phyloP scores from a whole-genome alignment of 1,139 yeast species.

The Yamadazyma buinensis region DNA sequence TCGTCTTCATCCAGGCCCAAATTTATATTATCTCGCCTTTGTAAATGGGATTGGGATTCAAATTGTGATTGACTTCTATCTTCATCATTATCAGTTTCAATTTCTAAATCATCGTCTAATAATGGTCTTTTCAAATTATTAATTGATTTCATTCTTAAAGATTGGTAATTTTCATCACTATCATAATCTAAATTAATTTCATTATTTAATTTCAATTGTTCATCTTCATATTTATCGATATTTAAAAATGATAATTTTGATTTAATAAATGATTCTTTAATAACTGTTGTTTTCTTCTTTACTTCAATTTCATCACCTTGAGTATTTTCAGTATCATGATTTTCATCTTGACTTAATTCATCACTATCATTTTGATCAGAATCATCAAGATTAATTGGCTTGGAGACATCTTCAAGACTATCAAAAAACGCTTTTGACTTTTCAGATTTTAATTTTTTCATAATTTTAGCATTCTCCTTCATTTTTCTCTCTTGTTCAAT shows the following conservation, averaged over 20 bases:
- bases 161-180: constrained; percentile 31
- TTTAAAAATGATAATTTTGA: constrained; percentile 60
- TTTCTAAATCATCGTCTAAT: constrained; percentile 16
- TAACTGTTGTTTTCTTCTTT: constrained; percentile 20
- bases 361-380: constrained; percentile 20
- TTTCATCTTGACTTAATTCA: constrained; percentile 17
- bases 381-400: constrained; percentile 25
- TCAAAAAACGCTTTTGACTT: constrained; percentile 73
- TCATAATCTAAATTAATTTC: constrained; percentile 22
- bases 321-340: constrained; percentile 14
- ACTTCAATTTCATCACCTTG: constrained; percentile 14
- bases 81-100: constrained; percentile 12
- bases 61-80: constrained; percentile 13
- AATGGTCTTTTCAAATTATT: constrained; percentile 17
- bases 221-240: constrained; percentile 28
- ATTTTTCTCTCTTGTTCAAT: constrained; percentile 54
- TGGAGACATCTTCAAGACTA: constrained; percentile 51
- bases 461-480: constrained; percentile 50
- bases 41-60: constrained; percentile 15
- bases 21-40: constrained; percentile 11
- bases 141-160: constrained; percentile 46
- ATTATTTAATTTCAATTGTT: constrained; percentile 28
- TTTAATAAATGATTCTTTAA: constrained; percentile 59
- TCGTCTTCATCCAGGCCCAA: constrained; percentile 25
- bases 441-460: constrained; percentile 44